phyloP scores from a whole-genome alignment of 2,329 filamentous ascomycete genomes.

The Chaetomium olivaceum region DNA sequence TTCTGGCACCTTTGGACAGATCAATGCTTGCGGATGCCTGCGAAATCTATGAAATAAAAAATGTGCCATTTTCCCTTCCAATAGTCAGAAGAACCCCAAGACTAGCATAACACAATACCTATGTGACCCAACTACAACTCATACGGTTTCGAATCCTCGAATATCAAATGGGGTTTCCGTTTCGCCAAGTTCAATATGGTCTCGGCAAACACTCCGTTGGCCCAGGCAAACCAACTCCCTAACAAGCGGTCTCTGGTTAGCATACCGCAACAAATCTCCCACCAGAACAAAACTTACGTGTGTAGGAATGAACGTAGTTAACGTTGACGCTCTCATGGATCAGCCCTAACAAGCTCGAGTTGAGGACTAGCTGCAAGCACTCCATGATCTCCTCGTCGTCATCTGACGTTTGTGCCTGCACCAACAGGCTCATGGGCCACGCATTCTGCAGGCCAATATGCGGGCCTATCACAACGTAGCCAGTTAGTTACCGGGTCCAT shows the following conservation, averaged over 20 bases:
- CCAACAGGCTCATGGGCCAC: conserved; percentile 94
- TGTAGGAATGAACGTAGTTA: conserved; percentile 65
- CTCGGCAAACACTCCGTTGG: conserved; percentile 92
- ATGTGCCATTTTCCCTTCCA: neutral
- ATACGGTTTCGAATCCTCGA: conserved; percentile 33
- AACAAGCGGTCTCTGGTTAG: conserved; percentile 19
- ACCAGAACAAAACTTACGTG: conserved; percentile 54
- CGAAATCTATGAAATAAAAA: no score
- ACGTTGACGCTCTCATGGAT: conserved; percentile 94
- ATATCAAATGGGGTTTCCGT: conserved; percentile 69
- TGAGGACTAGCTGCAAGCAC: conserved; percentile 72
- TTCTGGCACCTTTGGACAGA: no score
- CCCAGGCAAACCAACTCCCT: conserved; percentile 93
- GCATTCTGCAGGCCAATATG: conserved; percentile 84
- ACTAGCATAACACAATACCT: neutral
- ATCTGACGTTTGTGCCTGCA: conserved; percentile 86
- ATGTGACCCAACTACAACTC: conserved; percentile 21
- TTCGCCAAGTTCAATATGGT: conserved; percentile 87
- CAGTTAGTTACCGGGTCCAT: neutral
- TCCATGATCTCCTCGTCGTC: conserved; percentile 78
- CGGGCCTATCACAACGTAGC: conserved; percentile 48
- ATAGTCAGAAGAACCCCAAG: neutral
- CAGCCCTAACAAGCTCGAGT: conserved; percentile 73
- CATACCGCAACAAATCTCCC: neutral
- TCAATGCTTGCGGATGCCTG: no score